These are phyloP conservation scores for Arctium lappa DNA, from an alignment of 129 eudicot species.

Conservation along the genomic window DNA sequence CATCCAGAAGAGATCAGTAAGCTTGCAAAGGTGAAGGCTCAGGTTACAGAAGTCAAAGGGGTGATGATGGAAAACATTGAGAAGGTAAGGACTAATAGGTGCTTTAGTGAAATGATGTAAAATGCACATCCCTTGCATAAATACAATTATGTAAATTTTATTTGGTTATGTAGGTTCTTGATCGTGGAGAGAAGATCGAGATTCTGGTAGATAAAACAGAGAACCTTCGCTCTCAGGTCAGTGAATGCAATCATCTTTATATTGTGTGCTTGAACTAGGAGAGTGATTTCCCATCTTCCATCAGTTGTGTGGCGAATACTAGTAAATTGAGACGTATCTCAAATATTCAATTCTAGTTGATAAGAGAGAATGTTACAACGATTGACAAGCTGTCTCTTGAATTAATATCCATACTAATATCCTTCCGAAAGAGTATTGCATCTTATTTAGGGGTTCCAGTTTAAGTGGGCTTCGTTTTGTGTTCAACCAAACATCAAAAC, in stretches of 20 bases:
- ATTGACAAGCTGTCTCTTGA: background rate
- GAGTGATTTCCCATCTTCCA: background rate
- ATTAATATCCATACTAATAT: no score
- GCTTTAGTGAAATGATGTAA: background rate
- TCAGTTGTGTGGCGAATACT: background rate
- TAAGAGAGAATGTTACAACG: background rate
- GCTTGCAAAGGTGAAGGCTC: constrained; percentile 93
- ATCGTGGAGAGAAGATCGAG: constrained; percentile 88
- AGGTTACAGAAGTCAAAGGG: constrained; percentile 94
- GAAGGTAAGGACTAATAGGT: constrained; percentile 47
- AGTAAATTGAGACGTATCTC: background rate
- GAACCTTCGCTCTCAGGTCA: constrained; percentile 76
- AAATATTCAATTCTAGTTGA: background rate
- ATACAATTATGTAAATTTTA: background rate
- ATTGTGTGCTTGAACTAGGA: constrained; percentile 2
- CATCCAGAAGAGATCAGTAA: constrained; percentile 90
- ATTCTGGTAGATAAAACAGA: constrained; percentile 82
- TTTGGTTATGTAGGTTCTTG: constrained; percentile 57
- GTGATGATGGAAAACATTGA: constrained; percentile 97
- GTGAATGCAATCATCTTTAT: constrained; percentile 5
- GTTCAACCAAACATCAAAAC: background rate
- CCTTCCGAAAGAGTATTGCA: background rate
- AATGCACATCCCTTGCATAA: background rate
- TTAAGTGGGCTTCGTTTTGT: background rate
- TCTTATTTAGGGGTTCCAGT: background rate